These are phyloP conservation scores for Rutidosis leptorrhynchoides DNA, from an alignment of 129 eudicot species.

Conservation along the genomic window DNA sequence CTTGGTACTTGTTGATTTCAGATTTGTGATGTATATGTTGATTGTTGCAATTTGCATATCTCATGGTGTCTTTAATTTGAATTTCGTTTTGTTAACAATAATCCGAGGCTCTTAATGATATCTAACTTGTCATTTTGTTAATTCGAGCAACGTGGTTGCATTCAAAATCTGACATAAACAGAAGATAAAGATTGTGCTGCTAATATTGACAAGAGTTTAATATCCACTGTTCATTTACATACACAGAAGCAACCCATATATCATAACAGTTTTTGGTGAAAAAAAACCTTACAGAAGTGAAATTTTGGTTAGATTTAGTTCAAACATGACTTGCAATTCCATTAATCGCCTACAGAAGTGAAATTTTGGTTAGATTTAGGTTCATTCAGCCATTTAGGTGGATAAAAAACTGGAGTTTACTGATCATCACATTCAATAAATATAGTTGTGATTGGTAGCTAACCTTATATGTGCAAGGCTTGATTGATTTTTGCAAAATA, in stretches of 20 bases:
- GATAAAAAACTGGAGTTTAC: background rate
- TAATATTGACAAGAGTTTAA: background rate
- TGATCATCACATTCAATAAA: background rate
- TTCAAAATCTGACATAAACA: background rate
- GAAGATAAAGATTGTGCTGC: background rate
- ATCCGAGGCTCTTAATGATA: background rate
- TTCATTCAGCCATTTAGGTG: background rate
- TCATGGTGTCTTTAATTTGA: slow-evolving; percentile 12
- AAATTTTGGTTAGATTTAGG: background rate
- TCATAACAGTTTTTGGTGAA: background rate
- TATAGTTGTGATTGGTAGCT: slow-evolving; percentile 5
- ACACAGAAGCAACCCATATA: background rate
- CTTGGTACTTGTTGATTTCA: slow-evolving; percentile 35
- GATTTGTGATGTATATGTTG: slow-evolving; percentile 36
- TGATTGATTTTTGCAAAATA: slow-evolving; percentile 10
- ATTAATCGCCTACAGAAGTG: slow-evolving; percentile 19
- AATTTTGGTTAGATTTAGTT: slow-evolving; percentile 21
- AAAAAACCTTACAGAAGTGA: background rate
- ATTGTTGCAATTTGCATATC: slow-evolving; percentile 12
- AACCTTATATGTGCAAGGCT: slow-evolving; percentile 19
- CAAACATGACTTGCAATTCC: slow-evolving; percentile 16
- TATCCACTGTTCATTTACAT: background rate
- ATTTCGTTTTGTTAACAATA: background rate
- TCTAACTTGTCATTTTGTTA: background rate
- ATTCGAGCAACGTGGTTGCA: background rate